phyloP scores from a whole-genome alignment of 2,329 filamentous ascomycete genomes.

The Claviceps quebecensis region DNA sequence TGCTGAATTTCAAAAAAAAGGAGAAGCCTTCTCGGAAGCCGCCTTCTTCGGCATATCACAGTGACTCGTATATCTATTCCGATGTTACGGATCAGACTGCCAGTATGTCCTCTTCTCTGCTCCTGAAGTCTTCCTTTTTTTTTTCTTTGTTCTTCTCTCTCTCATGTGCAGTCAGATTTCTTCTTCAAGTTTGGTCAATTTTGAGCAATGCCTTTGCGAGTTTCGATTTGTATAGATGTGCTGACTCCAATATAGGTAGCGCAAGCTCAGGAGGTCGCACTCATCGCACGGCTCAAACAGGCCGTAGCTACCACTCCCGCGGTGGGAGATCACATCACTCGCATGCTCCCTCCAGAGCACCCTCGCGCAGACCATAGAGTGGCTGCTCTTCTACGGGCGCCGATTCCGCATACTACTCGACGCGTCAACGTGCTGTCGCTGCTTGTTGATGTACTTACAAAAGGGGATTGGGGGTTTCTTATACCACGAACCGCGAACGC shows the following conservation, averaged over 20 bases:
- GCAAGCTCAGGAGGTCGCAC: slow-evolving; percentile 12
- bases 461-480: too few species aligned
- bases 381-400: slow-evolving; percentile 1
- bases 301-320: slow-evolving; percentile 4
- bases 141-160: too few species aligned
- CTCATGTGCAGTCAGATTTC: too few species aligned
- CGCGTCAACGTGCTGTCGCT: neutral
- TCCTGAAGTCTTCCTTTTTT: too few species aligned
- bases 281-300: slow-evolving; percentile 5
- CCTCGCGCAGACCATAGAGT: slow-evolving; percentile 2
- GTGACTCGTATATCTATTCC: slow-evolving; percentile 40
- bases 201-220: too few species aligned
- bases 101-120: slow-evolving; percentile 29
- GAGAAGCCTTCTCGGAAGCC: slow-evolving; percentile 29
- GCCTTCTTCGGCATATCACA: slow-evolving; percentile 26
- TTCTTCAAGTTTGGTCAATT: too few species aligned
- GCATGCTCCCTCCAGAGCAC: neutral
- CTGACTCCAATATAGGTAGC: slow-evolving; percentile 6
- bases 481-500: too few species aligned
- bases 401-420: neutral
- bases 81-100: slow-evolving; percentile 27
- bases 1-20: slow-evolving; percentile 40
- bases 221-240: neutral
- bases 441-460: neutral
- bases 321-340: slow-evolving; percentile 4